Evolutionary conservation across 768 basidiomycete genomes (phyloP).

Genomic region (Pulveroboletus frians): DNA sequence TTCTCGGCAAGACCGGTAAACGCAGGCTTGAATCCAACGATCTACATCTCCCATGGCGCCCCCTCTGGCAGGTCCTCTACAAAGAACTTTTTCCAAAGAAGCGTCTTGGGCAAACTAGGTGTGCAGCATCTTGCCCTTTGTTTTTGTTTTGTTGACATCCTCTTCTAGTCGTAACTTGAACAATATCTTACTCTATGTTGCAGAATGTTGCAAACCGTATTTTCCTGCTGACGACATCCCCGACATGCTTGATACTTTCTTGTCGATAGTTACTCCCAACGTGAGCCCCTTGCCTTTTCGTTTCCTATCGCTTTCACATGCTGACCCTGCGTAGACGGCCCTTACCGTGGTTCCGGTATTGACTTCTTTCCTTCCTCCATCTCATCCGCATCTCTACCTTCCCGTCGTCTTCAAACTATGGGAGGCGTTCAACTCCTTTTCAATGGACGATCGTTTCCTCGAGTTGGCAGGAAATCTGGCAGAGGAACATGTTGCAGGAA

Average conservation of each 20-base stretch:
- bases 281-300: constrained; percentile 36
- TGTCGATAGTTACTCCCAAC: constrained; percentile 67
- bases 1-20: constrained; percentile 63
- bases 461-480: constrained; percentile 66
- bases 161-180: constrained; percentile 51
- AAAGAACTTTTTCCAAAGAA: constrained; percentile 74
- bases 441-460: constrained; percentile 70
- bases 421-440: constrained; percentile 72
- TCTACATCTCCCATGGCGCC: constrained; percentile 66
- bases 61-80: constrained; percentile 69
- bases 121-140: constrained; percentile 22
- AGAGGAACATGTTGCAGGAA: constrained; percentile 68
- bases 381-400: constrained; percentile 60
- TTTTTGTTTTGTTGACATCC: constrained; percentile 5
- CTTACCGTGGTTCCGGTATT: constrained; percentile 72
- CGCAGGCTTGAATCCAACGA: constrained; percentile 65
- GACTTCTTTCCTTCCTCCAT: constrained; percentile 71
- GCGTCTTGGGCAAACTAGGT: constrained; percentile 56
- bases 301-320: neutral
- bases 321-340: constrained; percentile 42
- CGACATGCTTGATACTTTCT: constrained; percentile 63
- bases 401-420: constrained; percentile 70
- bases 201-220: constrained; percentile 68
- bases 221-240: constrained; percentile 61
- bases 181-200: constrained; percentile 69